Base-by-base conservation (phyloP, 2,329 filamentous ascomycete species). In the Escovopsis sp. region DNA sequence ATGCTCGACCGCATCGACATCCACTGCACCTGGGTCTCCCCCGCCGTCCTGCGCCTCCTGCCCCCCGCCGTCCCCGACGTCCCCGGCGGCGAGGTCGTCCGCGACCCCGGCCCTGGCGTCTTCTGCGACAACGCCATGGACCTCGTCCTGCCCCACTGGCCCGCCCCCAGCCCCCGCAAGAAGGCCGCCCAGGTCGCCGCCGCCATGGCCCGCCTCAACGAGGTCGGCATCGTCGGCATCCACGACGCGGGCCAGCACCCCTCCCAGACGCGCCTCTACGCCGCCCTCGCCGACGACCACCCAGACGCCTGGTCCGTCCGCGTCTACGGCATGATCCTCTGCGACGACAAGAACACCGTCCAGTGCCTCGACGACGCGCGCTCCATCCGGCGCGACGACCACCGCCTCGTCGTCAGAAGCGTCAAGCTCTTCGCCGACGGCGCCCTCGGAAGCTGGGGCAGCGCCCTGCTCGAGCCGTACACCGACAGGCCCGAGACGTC, bases 41-140 rank as follows among this genome's bases (percentile, higher is more conserved):
- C 70, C 18, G 63, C 74, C 14, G 70, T 82, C 2, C 61, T 82
- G 3, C 56, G 66, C 33, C 61, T 81, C 2, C 63, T 83, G 5
- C 68, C 75, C 0, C 45, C 56, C 1, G 61, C 67, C 8, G 42
- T 68, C 18, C 58, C 64, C 2, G 63, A 69, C 37, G 52, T 76
- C 2, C 72, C 74, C 1, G 77, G 76, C 10, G 78, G 78, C 2
- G 73, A 79, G 39, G 66, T 80, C 10, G 52, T 77, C 12, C 62
- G 66, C 21, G 56, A 70, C 4, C 76, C 76, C 1, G 73, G 73
- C 0, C 62, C 67, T 46, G 77, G 78, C 29, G 76, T 82, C 9
- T 81, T 82, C 45, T 83, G 78, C 48, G 77, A 83, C 52, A 81
- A 81, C 47, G 76, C 77, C 17, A 79, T 81, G 68, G 71, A 76